Percentiles rank a stretch among this genome's conserved stretches.
Evolutionary conservation across 495 filamentous ascomycete genomes (phyloP).

Genomic region (Penicillium waksmanii): DNA sequence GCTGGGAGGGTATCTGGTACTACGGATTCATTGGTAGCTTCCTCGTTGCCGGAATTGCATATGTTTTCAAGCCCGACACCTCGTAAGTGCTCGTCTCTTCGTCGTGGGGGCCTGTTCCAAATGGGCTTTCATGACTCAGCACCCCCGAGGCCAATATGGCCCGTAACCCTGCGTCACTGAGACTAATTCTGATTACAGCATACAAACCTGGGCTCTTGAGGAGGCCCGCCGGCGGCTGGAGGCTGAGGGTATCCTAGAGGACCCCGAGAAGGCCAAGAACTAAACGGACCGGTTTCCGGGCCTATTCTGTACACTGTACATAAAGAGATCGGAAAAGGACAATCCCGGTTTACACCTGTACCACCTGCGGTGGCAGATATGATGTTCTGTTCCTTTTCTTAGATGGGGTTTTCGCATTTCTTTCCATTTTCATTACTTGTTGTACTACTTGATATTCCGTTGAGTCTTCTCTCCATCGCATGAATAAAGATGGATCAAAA

Average conservation of each 20-base stretch:
- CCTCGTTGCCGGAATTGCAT: conserved; percentile 72
- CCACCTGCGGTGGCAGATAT: conserved; percentile 38
- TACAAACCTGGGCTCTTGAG: conserved; percentile 99
- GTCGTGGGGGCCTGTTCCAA: neutral
- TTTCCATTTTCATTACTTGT: conserved; percentile 36
- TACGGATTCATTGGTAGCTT: conserved; percentile 91
- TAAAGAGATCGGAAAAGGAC: conserved; percentile 46
- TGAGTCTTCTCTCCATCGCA: conserved; percentile 30
- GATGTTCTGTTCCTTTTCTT: conserved; percentile 41
- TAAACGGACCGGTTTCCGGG: conserved; percentile 28
- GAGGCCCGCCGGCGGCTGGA: conserved; percentile 93
- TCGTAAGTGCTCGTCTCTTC: conserved; percentile 66
- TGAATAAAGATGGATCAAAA: conserved; percentile 32
- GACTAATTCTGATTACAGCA: conserved; percentile 59
- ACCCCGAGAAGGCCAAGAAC: conserved; percentile 59
- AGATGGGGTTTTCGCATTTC: conserved; percentile 47
- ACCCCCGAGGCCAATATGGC: neutral
- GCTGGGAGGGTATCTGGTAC: conserved; percentile 88
- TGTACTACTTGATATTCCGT: conserved; percentile 45
- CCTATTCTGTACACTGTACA: conserved; percentile 52
- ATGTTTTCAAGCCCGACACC: conserved; percentile 97
- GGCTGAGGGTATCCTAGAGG: conserved; percentile 88
- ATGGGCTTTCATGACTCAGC: neutral
- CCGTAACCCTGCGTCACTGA: neutral
- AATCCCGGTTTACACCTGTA: conserved; percentile 39